Base-by-base conservation (phyloP, 1,139 yeast genomes). In the Zygosaccharomyces pseudobailii region DNA sequence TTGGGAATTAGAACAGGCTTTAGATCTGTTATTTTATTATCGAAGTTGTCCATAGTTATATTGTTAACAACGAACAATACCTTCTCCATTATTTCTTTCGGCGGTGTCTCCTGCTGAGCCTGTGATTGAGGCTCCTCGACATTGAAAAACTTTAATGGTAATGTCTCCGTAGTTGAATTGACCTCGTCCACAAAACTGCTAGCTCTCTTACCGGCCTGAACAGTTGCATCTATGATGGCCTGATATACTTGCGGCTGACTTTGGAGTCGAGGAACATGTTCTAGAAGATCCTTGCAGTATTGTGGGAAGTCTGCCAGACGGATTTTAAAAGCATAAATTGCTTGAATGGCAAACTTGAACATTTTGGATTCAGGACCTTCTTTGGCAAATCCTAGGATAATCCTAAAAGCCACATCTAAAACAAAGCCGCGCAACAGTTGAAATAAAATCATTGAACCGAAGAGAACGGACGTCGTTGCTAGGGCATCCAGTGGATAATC, bases 261-360 rank as follows among this genome's bases (percentile, higher is more conserved):
- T 46, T 83, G 79, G 52, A 89, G 72, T 3, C 90, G 82, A 7
- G 90, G 92, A 52, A 94, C 84, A 27, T 58, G 57, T 53, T 82
- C 87, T 52, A 87, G 71, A 49, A 92, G 75, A 62, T 86, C 83
- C 46, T 83, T 77, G 71, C 97, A 90, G 61, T 89, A 92, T 57
- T 84, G 85, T 33, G 96, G 96, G 63, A 85, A 89, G 62, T 89
- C 96, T 33, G 80, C 82, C 49, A 50, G 39, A 50, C 96, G 77
- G 48, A 86, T 84, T 64, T 89, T 84, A 69, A 92, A 88, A 52
- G 95, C 95, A 71, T 85, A 87, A 58, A 92, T 75, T 2, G 97
- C 95, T 69, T 92, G 98, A 34, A 92, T 82, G 1, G 98, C 96
- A 74, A 92, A 92, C 63, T 92, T 87, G 71, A 90, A 92, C 85